Base-by-base conservation (phyloP, 2,329 filamentous ascomycete genomes). In the Pseudogymnoascus sp. region DNA sequence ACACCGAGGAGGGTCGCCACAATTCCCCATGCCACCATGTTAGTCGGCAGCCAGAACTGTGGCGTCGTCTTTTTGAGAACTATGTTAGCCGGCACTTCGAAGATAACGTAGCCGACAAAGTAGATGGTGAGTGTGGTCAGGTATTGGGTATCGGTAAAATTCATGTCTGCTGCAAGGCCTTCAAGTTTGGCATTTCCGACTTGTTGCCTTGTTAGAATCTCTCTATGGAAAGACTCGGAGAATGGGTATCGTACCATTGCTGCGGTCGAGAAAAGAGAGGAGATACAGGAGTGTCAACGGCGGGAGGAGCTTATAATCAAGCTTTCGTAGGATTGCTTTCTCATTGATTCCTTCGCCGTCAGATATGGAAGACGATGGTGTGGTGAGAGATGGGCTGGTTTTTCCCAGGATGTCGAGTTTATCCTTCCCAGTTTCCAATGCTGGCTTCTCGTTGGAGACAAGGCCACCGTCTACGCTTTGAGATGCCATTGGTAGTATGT, bases 91-190 rank as follows among this genome's bases (percentile, higher is more conserved):
- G 82, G 82, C 5, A 85, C 76, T 77, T 83, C 81, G 39, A 83
- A 83, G 9, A 82, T 65, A 1, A 82, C 79, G 61, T 83, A 83
- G 41, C 79, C 79, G 38, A 83, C 73, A 66, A 89, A 89, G 69
- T 86, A 89, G 0, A 88, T 69, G 0, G 84, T 88, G 38, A 88
- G 67, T 1, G 83, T 82, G 0, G 81, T 84, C 0, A 88, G 74
- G 61, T 89, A 88, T 64, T 86, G 77, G 48, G 85, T 80, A 0
- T 80, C 82, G 23, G 78, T 77, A 72, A 82, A 82, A 48, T 77
- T 59, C 3, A 83, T 63, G 64, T 83, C 80, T 3, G 67, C 70
- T 0, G 79, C 70, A 52, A 84, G 74, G 26, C 81, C 81, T 63
- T 83, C 80, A 15, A 84, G 76, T 56, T 76, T 75, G 0, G 81